Percentiles rank a stretch among this genome's conserved stretches.
Evolutionary conservation across 495 filamentous ascomycete species (phyloP).

Genomic region (Xylaria grammica): DNA sequence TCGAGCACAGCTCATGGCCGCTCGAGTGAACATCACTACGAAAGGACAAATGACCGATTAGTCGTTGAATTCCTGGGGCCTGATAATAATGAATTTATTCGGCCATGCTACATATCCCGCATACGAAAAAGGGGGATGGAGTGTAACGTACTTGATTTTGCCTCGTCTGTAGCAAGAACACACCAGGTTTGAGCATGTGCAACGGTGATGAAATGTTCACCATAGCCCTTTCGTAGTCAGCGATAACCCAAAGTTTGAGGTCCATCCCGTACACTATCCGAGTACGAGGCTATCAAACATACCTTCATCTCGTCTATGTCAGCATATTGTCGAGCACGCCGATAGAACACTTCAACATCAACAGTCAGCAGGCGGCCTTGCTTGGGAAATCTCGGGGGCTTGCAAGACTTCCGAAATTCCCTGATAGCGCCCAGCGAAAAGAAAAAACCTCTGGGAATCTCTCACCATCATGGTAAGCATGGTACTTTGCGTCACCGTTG

Average conservation of each 20-base stretch:
- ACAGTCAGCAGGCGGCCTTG: background rate
- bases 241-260: background rate
- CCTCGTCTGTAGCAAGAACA: constrained; percentile 49
- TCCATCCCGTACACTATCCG: background rate
- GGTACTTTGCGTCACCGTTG: constrained; percentile 44
- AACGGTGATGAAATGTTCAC: constrained; percentile 53
- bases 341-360: constrained; percentile 44
- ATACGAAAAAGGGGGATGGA: background rate
- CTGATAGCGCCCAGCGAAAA: background rate
- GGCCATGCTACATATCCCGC: background rate
- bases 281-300: constrained; percentile 2
- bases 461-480: constrained; percentile 41
- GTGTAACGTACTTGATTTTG: constrained; percentile 31
- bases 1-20: constrained; percentile 50
- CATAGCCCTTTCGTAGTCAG: constrained; percentile 38
- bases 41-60: background rate
- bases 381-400: background rate
- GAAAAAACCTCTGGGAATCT: background rate
- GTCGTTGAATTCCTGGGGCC: background rate
- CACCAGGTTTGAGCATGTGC: constrained; percentile 54
- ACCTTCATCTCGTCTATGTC: constrained; percentile 56
- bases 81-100: background rate
- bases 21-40: constrained; percentile 46
- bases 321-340: constrained; percentile 53
- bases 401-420: background rate